Evolutionary conservation across 106 monocot genomes (phyloP).

Genomic region (Hemerocallis citrina): DNA sequence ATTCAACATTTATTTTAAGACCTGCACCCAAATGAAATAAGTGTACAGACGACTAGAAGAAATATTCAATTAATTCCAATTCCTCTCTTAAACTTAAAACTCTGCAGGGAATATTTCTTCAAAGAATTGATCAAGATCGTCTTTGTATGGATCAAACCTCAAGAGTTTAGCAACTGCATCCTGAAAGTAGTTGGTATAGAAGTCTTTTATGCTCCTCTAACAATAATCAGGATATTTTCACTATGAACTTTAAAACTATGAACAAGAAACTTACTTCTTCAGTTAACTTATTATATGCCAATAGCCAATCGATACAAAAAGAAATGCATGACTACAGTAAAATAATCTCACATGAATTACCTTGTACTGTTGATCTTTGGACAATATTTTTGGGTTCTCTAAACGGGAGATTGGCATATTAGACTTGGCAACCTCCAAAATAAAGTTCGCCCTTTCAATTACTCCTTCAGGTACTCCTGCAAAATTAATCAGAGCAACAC

Average conservation of each 20-base stretch:
- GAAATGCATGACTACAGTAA: neutral
- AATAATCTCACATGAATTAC: conserved; percentile 14
- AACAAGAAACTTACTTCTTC: too few relatives aligned
- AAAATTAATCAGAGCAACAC: neutral
- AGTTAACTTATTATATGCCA: too few relatives aligned
- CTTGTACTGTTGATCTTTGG: conserved; percentile 71
- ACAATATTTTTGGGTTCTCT: conserved; percentile 27
- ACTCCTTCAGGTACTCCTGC: conserved; percentile 61
- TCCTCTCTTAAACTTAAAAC: too few relatives aligned
- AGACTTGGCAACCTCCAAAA: conserved; percentile 38
- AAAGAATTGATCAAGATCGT: conserved; percentile 41
- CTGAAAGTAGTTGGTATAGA: conserved; percentile 16
- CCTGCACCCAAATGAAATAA: too few relatives aligned
- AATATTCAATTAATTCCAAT: too few relatives aligned
- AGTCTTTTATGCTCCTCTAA: neutral
- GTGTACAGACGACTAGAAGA: too few relatives aligned
- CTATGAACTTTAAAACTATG: too few relatives aligned
- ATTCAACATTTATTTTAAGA: too few relatives aligned
- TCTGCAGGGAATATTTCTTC: conserved; percentile 24
- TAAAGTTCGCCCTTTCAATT: conserved; percentile 46
- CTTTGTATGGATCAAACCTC: conserved; percentile 40
- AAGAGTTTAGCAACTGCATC: conserved; percentile 38
- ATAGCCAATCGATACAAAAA: too few relatives aligned
- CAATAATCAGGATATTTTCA: neutral
- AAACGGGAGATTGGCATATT: conserved; percentile 40